These are phyloP conservation scores for Colletotrichum filicis DNA, from an alignment of 2,329 filamentous ascomycete species.

Conservation along the genomic window DNA sequence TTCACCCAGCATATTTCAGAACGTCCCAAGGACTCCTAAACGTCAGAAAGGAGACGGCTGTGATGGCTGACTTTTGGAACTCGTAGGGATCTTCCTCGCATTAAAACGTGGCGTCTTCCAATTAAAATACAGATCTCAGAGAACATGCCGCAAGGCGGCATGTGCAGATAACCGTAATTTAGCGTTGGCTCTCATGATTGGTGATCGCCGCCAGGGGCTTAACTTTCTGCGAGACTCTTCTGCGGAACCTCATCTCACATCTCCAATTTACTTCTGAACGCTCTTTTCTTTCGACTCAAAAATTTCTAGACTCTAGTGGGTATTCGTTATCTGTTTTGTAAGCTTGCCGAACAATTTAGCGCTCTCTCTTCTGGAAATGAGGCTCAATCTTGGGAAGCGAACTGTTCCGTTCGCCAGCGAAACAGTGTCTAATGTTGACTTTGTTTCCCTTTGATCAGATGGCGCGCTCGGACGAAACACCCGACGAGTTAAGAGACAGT, in stretches of 20 bases:
- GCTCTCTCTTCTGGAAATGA: not conserved
- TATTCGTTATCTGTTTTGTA: not conserved
- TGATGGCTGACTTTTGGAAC: not conserved
- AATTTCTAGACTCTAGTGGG: not conserved
- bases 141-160: not conserved
- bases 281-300: not conserved
- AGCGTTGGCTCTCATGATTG: not conserved
- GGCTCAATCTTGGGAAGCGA: not conserved
- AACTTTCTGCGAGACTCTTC: not conserved
- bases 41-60: no score
- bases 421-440: constrained; percentile 14
- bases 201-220: not conserved
- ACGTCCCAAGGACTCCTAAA: not conserved
- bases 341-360: not conserved
- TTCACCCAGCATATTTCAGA: no score
- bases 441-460: constrained; percentile 20
- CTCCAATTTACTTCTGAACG: not conserved
- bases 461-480: constrained; percentile 20
- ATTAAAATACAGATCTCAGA: not conserved
- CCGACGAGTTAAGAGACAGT: not conserved
- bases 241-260: constrained; percentile 8
- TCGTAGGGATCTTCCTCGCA: not conserved
- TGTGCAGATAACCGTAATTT: not conserved
- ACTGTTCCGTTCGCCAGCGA: not conserved
- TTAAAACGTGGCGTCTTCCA: not conserved